These are phyloP conservation scores for Hypoxylon cercidicola DNA, from an alignment of 495 filamentous ascomycete species.

Conservation along the genomic window DNA sequence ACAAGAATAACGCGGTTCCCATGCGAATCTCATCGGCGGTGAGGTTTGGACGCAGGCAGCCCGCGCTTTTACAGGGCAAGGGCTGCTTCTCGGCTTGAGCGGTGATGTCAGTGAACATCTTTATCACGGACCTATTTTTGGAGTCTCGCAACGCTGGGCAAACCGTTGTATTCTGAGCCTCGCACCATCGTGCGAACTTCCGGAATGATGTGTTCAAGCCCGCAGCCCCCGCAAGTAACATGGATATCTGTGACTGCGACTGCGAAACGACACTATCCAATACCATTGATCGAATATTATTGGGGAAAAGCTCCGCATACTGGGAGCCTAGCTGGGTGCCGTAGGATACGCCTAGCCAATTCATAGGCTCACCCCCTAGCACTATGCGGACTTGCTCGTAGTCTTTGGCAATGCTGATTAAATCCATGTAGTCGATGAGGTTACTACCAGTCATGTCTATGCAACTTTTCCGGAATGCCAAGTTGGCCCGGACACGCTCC, in stretches of 20 bases:
- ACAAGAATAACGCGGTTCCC: too few relatives aligned
- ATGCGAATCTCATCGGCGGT: too few relatives aligned
- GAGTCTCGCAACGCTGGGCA: conserved; percentile 7
- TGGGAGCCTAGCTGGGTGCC: conserved; percentile 60
- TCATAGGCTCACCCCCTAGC: conserved; percentile 35
- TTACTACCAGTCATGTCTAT: conserved; percentile 35
- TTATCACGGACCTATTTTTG: too few relatives aligned
- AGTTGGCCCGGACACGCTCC: conserved; percentile 26
- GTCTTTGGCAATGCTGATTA: conserved; percentile 48
- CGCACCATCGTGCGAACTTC: conserved; percentile 12
- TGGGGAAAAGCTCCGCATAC: conserved; percentile 40
- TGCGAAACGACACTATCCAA: conserved; percentile 19
- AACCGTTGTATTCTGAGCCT: neutral
- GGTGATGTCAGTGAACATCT: too few relatives aligned
- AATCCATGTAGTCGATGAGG: conserved; percentile 45
- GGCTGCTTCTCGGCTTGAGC: too few relatives aligned
- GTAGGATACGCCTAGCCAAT: conserved; percentile 58
- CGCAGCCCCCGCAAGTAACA: neutral
- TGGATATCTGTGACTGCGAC: conserved; percentile 1
- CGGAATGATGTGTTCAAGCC: neutral
- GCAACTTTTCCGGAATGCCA: conserved; percentile 48
- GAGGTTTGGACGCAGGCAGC: too few relatives aligned
- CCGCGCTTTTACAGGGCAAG: too few relatives aligned
- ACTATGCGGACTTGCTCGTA: conserved; percentile 50
- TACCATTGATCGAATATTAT: conserved; percentile 27